Evolutionary conservation across 2,329 filamentous ascomycete species (phyloP), one percentile per base, ranked within the genome.

Genomic region (Aspergillus persii): DNA sequence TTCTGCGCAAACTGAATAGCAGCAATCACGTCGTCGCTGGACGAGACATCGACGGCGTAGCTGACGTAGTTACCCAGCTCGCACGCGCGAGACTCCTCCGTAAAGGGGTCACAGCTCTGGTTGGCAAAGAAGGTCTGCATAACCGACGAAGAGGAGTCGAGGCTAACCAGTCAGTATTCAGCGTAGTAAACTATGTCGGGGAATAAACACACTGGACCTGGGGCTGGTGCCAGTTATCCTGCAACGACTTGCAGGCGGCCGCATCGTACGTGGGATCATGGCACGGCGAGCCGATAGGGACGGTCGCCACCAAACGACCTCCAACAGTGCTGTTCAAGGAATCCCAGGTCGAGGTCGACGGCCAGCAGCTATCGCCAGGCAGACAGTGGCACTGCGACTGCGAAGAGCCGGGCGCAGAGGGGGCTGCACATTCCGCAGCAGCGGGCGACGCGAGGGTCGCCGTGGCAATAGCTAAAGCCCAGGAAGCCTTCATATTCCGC

Each of bases 1-100:
- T 77, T 61, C 8, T 70, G 69, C 3, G 81, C 82, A 61, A 85
- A 83, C 6, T 71, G 66, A 8, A 75, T 50, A 4, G 69, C 68
- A 3, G 66, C 62, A 53, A 69, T 55, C n/a, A 75, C 65, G 44
- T 76, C 67, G 4, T 61, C 55, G 33, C 58, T 63, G 57, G 68
- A 69, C 8, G 67, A 64, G 36, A 71, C 76, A 47, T 76, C 72
- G 26, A 78, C 70, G 2, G 74, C 64, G 53, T 77, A 77, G 51
- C 54, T 60, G 11, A 67, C 67, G 23, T 69, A 70, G 62, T 72
- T 74, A 12, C 72, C 71, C 3, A 74, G 57, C 4, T 36, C n/a
- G 54, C 71, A 74, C 0, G 69, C 53, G 15, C 53, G 54, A 18
- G 58, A 65, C 56, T 60, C 55, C n/a, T 66, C 39, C 4, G 64